Base-by-base conservation (phyloP, 2,329 filamentous ascomycete genomes). In the Claviceps citrina region DNA sequence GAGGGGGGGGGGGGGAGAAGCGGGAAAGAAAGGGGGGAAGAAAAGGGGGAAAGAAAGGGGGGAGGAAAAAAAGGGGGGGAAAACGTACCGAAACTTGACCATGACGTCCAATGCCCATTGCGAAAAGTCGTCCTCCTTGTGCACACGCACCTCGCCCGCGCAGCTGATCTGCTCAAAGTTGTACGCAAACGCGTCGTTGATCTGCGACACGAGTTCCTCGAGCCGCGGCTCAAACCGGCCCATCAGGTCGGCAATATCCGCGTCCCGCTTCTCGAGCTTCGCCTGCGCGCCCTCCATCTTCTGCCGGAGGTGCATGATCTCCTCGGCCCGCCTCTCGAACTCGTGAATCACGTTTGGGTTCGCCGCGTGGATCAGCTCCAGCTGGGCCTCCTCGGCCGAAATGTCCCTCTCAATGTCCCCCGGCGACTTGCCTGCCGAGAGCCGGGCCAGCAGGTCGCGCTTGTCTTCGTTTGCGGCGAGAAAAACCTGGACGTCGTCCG, bases 151-250 rank as follows among this genome's bases (percentile, higher is more conserved):
- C 59, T 96, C 84, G 27, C 91, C 91, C 5, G 87, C 87, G 58
- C 91, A 96, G 48, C 80, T 85, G 54, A 98, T 96, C 56, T 89
- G 81, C 52, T 84, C 76, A 57, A 98, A 96, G 53, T 94, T 96
- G 57, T 89, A 81, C 5, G 81, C 77, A 59, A 98, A 98, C 0
- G 87, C 87, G 36, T 84, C 76, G 55, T 84, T 94, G 61, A 98
- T 95, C 53, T 78, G 77, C 16, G 65, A 65, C 31, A 95, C 71
- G 3, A 98, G 70, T 18, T 66, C 68, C 49, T 96, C 87, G 2
- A 98, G 69, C 50, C 72, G 64, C 1, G 86, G 86, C 59, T 96
- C 91, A 84, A 86, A 98, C 46, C 73, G 67, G 13, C 65, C 65
- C 50, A 80, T 78, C 41, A 93, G 62, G 28, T 76, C 68, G 1